Evolutionary conservation across 2,329 filamentous ascomycete species (phyloP), one percentile per base, ranked within the genome.

Genomic region (Fusarium luffae): DNA sequence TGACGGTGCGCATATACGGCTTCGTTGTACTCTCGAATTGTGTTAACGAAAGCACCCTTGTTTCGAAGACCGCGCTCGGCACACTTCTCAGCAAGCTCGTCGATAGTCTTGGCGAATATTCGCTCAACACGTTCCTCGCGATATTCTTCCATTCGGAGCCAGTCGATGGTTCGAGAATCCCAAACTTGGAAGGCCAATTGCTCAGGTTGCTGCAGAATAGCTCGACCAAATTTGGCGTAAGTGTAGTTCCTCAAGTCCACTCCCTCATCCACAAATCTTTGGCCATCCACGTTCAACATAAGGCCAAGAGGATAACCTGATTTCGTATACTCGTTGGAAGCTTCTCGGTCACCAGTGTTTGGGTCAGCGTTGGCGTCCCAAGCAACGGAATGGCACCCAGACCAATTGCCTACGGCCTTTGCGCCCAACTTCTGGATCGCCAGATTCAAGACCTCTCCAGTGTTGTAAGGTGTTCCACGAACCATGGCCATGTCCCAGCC

Each of bases 391-490:
- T 64, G 61, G 0, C 61, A 64, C 0, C 50, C 61, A 0, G 61
- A 64, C 61, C 61, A 64, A 16, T 64, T 64, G 1, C 61, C 61
- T 0, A 64, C 61, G 5, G 61, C 30, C 1, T 64, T 52, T 0
- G 50, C 61, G 1, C 61, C 61, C 13, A 64, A 19, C 6, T 64
- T 30, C 7, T 64, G 37, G 1, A 64, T 58, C 0, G 61, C 61
- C 1, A 64, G 7, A 7, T 18, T 28, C 16, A 64, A 5, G 28
- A 57, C 59, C 16, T 64, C 61, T 2, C 61, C 64, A 1, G 51
- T 68, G 11, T 68, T 68, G n/a, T 68, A 68, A 7, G 64, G 65
- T 6, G 65, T 68, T 10, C 85, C 70, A 0, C 70, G 68, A 2
- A 73, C 68, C 70, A 69, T 73, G 11, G 70, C 70, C 44, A 73